phyloP scores from a whole-genome alignment of 768 basidiomycete species.

The Kwoniella dendrophila region DNA sequence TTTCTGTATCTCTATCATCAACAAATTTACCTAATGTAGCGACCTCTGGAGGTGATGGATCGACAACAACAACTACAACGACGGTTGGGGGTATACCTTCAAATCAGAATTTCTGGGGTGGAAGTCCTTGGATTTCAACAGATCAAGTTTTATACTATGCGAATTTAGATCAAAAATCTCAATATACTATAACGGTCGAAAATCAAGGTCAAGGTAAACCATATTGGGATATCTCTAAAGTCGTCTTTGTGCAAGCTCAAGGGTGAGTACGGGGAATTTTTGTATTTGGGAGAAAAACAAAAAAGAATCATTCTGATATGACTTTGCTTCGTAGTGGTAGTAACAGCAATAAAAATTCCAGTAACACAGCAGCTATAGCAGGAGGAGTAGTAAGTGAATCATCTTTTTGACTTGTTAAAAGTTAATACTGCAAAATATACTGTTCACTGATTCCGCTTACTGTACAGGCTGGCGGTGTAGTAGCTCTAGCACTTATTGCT shows the following conservation, averaged over 20 bases:
- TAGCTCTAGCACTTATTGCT: not conserved
- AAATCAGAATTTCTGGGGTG: constrained; percentile 5
- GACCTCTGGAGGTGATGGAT: not conserved
- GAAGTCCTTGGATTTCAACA: constrained; percentile 2
- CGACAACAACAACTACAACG: constrained; percentile 1
- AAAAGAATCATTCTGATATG: too few species aligned
- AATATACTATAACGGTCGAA: constrained; percentile 15
- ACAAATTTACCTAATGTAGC: not conserved
- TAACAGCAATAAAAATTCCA: not conserved
- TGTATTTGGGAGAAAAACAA: not conserved
- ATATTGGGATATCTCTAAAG: constrained; percentile 12
- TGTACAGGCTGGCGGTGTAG: constrained; percentile 13
- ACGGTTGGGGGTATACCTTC: constrained; percentile 1
- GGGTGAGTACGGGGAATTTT: constrained; percentile 4
- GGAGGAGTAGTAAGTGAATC: constrained; percentile 11
- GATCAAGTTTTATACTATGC: constrained; percentile 26
- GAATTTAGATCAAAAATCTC: constrained; percentile 3
- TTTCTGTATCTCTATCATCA: not conserved
- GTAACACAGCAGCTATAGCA: constrained; percentile 14
- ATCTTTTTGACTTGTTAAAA: not conserved
- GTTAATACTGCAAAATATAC: not conserved
- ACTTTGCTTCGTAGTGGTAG: not conserved
- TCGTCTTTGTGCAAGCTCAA: constrained; percentile 13
- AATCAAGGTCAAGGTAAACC: constrained; percentile 6
- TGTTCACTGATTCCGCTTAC: too few species aligned